Percentiles rank a stretch among this genome's conserved stretches.
These are phyloP conservation scores for Cardamine resedifolia DNA, from an alignment of 345 rosid genomes.

Conservation along the genomic window DNA sequence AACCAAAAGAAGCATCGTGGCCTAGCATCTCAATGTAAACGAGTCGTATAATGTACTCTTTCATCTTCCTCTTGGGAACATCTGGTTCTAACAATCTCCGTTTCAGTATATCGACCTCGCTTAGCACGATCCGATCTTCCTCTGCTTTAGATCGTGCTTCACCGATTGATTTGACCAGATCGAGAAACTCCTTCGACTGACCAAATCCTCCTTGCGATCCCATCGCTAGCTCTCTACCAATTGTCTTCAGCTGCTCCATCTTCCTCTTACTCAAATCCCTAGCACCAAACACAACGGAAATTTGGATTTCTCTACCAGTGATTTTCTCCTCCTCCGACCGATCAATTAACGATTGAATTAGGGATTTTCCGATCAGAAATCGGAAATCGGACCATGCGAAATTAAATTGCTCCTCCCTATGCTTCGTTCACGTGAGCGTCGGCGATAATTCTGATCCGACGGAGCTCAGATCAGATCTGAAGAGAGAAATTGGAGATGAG, in stretches of 20 bases:
- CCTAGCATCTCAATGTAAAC: conserved; percentile 97
- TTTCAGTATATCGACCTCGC: conserved; percentile 88
- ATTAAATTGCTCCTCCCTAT: not conserved
- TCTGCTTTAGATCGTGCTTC: conserved; percentile 99
- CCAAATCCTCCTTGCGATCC: conserved; percentile 97
- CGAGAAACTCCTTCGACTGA: conserved; percentile 93
- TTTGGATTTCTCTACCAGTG: not conserved
- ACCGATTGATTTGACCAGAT: conserved; percentile 95
- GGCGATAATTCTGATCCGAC: conserved; percentile 5
- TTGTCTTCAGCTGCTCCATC: conserved; percentile 95
- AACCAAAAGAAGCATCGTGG: conserved; percentile 95
- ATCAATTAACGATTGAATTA: conserved; percentile 5
- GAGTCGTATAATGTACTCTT: conserved; percentile 84
- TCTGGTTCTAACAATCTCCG: conserved; percentile 86
- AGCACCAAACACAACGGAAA: not conserved
- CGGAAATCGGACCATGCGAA: conserved; percentile 22
- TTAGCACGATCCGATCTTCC: conserved; percentile 91
- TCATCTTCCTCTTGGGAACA: conserved; percentile 91
- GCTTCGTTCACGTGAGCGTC: conserved; percentile 7
- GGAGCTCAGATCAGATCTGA: conserved; percentile 40
- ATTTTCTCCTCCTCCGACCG: conserved; percentile 2
- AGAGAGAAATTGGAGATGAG: conserved; percentile 11
- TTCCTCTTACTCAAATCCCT: conserved; percentile 8
- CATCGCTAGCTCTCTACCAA: conserved; percentile 98
- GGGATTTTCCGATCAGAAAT: conserved; percentile 13